Base-by-base conservation (phyloP, 2,329 filamentous ascomycete species). In the Colletotrichum godetiae region DNA sequence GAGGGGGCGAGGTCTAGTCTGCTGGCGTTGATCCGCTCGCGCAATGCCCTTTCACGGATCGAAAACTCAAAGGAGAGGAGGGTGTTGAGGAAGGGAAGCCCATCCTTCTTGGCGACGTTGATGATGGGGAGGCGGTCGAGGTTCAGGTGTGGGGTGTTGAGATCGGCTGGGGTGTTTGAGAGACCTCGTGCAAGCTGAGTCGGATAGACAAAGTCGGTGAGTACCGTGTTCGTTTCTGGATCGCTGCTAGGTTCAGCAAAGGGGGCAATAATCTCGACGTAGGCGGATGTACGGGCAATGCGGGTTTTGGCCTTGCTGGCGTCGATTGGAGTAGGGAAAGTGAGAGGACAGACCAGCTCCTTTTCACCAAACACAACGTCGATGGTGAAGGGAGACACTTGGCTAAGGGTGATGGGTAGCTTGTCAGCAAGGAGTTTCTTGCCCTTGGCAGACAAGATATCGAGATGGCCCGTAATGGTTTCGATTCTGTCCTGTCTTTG, bases 41-140 rank as follows among this genome's bases (percentile, higher is more conserved):
- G 83, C 1, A 84, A 66, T 3, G 63, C 67, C 67, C 81, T 83
- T 75, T 88, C 86, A 15, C 83, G 81, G 1, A 78, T 53, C 2
- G 85, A 87, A 77, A 86, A 87, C 35, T 81, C 81, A 42, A 83
- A 77, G 1, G 82, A 84, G 4, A 81, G 77, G 8, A 86, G 78
- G 1, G 80, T 82, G 1, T 76, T 79, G 3, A 88, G 77, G 82
- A 84, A 88, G n/a, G 74, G 65, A 22, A 81, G 79, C 3, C 76
- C 76, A 4, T 76, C 74, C 65, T 82, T 83, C 15, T 83, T 73
- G 2, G 78, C 76, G 5, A 86, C 22, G 35, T 86, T 80, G 27
- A 88, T 75, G 31, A 86, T 82, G 0, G 87, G 85, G 1, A 88
- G 80, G 3, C 69, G 79, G 68, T 87, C 83, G n/a, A 88, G 81